Conservation (phyloP, 2,329 filamentous ascomycete species). For the Penicillium aurantiogriseum region DNA sequence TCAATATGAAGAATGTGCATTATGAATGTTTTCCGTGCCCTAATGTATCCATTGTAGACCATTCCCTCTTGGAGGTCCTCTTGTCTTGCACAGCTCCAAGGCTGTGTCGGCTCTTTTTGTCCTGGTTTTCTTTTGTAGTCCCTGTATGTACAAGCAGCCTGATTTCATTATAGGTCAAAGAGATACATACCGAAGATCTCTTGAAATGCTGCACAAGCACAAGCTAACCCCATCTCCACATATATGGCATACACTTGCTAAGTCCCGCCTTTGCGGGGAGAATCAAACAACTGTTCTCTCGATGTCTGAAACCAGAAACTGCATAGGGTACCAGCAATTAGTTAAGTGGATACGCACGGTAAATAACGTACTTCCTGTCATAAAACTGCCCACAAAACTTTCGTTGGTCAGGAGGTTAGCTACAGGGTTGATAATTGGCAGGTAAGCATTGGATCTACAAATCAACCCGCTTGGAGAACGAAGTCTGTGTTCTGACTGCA, state of each 20-base stretch:
- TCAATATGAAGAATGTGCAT: slow-evolving; percentile 6
- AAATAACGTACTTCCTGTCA: no score
- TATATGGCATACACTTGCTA: neutral
- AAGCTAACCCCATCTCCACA: neutral
- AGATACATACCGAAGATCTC: neutral
- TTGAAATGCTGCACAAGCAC: neutral
- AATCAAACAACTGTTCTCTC: neutral
- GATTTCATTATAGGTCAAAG: neutral
- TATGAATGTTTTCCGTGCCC: neutral
- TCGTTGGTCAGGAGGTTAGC: no score
- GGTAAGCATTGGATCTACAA: neutral
- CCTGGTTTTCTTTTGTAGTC: neutral
- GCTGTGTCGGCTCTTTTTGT: neutral
- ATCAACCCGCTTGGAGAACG: no score
- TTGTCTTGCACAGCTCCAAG: neutral
- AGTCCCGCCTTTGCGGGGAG: neutral
- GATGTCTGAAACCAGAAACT: neutral
- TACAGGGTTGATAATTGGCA: neutral
- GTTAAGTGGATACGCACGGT: no score
- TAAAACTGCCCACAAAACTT: neutral
- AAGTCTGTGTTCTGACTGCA: neutral
- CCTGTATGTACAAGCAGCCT: neutral
- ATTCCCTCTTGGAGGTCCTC: no score
- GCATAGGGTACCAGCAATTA: no score
- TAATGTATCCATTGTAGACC: no score